Evolutionary conservation across 768 basidiomycete genomes (phyloP).

Genomic region (Multifurca ochricompacta): DNA sequence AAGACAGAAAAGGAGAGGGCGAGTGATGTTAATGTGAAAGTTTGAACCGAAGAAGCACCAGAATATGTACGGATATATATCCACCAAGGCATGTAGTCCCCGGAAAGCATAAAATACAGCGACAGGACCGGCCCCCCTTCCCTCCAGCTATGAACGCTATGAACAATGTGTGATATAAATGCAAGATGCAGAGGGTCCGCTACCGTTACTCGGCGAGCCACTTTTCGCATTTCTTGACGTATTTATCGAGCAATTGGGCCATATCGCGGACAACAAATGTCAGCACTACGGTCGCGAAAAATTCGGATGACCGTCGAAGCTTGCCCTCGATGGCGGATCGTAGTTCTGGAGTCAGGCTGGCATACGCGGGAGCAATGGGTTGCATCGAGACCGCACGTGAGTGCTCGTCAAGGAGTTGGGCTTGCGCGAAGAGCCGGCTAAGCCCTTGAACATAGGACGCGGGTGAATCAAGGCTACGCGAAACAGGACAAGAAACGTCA

Average conservation of each 20-base stretch:
- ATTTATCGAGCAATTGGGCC: conserved; percentile 83
- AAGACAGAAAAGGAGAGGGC: conserved; percentile 1
- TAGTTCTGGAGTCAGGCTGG: conserved; percentile 56
- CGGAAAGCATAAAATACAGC: conserved; percentile 30
- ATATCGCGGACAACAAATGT: conserved; percentile 87
- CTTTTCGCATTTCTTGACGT: conserved; percentile 89
- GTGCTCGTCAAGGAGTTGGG: conserved; percentile 83
- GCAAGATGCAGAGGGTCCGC: background rate
- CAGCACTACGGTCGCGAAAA: conserved; percentile 82
- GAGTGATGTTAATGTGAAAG: conserved; percentile 15
- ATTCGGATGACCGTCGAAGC: conserved; percentile 79
- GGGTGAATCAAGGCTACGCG: conserved; percentile 75
- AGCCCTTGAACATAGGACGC: conserved; percentile 75
- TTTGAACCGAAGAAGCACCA: conserved; percentile 28
- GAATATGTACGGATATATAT: conserved; percentile 23
- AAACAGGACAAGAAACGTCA: conserved; percentile 1
- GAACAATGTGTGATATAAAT: conserved; percentile 3
- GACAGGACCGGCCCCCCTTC: conserved; percentile 10
- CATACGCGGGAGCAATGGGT: conserved; percentile 65
- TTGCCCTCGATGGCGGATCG: conserved; percentile 60
- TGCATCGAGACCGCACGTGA: conserved; percentile 62
- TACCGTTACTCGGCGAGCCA: conserved; percentile 76
- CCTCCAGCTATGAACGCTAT: conserved; percentile 5
- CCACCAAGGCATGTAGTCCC: conserved; percentile 23
- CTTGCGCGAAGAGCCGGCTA: conserved; percentile 60